These are phyloP conservation scores for Marsdenia floribunda DNA, from an alignment of 257 asterid species.

Conservation along the genomic window DNA sequence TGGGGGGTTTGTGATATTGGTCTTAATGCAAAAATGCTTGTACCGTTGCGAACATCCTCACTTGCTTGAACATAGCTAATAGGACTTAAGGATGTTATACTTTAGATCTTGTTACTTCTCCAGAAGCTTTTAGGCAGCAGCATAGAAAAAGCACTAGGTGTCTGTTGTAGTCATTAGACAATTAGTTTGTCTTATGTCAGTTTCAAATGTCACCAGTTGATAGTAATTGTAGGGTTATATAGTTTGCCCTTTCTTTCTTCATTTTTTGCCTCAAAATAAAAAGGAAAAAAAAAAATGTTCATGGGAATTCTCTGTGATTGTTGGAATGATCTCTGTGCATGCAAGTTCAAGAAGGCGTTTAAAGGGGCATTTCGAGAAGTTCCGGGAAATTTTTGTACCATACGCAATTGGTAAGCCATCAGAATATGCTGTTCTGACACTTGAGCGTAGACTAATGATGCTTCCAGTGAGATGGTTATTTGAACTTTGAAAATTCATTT, in stretches of 20 bases:
- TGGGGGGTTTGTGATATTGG: background rate
- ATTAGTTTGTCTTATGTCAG: background rate
- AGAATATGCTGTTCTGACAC: no score
- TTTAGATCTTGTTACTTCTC: background rate
- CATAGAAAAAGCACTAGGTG: background rate
- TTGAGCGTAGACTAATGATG: no score
- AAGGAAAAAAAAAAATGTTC: background rate
- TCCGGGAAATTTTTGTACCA: no score
- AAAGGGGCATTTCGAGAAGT: no score
- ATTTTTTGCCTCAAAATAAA: background rate
- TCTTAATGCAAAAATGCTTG: background rate
- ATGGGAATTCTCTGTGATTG: background rate
- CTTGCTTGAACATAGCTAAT: slow-evolving; percentile 1
- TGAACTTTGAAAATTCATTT: no score
- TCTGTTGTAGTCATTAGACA: background rate
- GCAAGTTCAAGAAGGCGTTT: background rate
- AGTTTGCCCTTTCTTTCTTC: background rate
- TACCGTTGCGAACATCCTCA: background rate
- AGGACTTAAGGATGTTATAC: slow-evolving; percentile 6
- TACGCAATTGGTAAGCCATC: no score
- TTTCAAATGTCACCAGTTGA: background rate
- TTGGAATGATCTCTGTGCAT: background rate
- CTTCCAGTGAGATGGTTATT: no score
- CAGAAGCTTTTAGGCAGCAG: background rate
- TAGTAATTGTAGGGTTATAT: background rate